Conservation (phyloP, 139 green algal species). For the Diplosphaera chodatii region DNA sequence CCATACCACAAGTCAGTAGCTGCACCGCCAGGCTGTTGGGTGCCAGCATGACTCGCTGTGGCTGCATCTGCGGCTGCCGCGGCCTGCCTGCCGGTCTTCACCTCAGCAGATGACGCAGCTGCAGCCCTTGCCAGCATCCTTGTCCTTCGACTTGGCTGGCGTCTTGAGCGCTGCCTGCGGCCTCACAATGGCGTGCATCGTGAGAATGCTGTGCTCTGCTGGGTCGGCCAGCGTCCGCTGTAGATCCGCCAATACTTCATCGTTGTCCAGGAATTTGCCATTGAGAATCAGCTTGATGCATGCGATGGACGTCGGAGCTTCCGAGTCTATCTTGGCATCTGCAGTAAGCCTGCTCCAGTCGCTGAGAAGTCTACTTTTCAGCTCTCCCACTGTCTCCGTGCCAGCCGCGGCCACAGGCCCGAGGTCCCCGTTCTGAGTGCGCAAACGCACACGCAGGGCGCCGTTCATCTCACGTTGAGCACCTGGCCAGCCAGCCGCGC, state of each 20-base stretch:
- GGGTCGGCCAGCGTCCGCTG: not conserved
- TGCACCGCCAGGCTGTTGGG: no score
- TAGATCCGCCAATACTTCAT: not conserved
- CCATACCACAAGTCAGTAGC: no score
- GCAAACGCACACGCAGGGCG: not conserved
- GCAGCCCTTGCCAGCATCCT: not conserved
- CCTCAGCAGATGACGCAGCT: not conserved
- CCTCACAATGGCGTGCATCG: not conserved
- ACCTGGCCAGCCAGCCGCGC: no score
- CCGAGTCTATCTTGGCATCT: not conserved
- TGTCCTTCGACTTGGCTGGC: constrained; percentile 1
- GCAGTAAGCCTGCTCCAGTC: not conserved
- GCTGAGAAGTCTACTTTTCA: not conserved
- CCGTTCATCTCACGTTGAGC: not conserved
- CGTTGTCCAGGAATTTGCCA: not conserved
- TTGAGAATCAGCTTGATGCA: not conserved
- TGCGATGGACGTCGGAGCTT: not conserved
- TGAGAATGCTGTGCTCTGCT: not conserved
- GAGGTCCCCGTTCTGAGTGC: not conserved
- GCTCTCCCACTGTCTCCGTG: not conserved
- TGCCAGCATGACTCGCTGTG: no score
- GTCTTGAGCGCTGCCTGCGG: not conserved
- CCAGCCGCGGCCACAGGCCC: not conserved
- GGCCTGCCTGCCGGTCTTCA: no score
- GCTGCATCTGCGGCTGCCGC: no score